A percentile compares a stretch with the other conserved stretches of the same genome.
Evolutionary conservation across 176 grass and related monocot species (phyloP).

Genomic region (Ensete glaucum): DNA sequence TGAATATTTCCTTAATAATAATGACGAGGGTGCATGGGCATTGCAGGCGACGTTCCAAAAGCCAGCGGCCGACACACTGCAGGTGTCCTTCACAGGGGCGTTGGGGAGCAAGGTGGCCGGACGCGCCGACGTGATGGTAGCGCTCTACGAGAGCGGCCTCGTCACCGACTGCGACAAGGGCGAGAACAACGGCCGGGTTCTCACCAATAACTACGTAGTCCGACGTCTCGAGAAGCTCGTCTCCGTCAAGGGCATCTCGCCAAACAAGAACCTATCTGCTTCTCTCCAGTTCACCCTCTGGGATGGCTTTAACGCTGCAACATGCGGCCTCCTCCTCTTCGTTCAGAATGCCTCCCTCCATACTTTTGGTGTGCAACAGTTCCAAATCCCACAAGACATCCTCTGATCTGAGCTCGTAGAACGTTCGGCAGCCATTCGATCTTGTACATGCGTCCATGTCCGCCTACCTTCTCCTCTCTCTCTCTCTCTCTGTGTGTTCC

Average conservation of each 20-base stretch:
- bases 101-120: slow-evolving; percentile 46
- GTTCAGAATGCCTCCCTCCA: slow-evolving; percentile 58
- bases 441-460: no score
- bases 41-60: slow-evolving; percentile 53
- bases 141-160: slow-evolving; percentile 71
- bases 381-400: not conserved
- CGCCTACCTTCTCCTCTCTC: no score
- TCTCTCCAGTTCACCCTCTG: slow-evolving; percentile 59
- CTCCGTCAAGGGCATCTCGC: slow-evolving; percentile 39
- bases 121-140: slow-evolving; percentile 54
- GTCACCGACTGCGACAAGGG: slow-evolving; percentile 66
- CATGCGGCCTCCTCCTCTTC: slow-evolving; percentile 71
- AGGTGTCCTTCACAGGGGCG: slow-evolving; percentile 58
- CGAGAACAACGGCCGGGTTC: slow-evolving; percentile 72
- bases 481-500: no score
- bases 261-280: slow-evolving; percentile 50
- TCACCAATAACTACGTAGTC: slow-evolving; percentile 79
- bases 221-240: slow-evolving; percentile 68
- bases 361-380: slow-evolving; percentile 3
- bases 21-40: no score
- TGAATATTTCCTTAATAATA: no score
- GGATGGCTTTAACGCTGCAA: slow-evolving; percentile 63
- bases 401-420: not conserved
- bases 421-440: no score
- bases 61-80: slow-evolving; percentile 42